Evolutionary conservation across 306 rosid species (phyloP), one percentile per base, ranked within the genome.

Genomic region (Bauhinia variegata): DNA sequence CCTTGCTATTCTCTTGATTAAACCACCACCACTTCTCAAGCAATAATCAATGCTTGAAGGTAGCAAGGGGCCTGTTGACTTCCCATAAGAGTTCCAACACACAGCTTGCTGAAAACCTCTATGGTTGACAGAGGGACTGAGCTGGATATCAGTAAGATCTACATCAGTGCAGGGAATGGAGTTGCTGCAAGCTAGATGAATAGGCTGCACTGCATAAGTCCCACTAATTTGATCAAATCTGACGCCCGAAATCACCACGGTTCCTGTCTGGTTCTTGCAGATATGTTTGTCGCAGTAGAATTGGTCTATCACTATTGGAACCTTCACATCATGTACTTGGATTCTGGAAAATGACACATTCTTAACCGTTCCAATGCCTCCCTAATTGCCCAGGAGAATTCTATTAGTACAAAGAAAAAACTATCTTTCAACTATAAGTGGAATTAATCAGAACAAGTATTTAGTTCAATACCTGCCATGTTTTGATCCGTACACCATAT

Each of bases 401-500:
- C 58, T 50, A 14, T 44, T 58, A 66, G 36, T 70, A 38, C 5
- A 23, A 17, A 52, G 14, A 65, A 67, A 18, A 32, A 32, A 1
- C 0, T 34, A 5, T 12, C 59, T 34, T n/a, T n/a, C n/a, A 14
- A 53, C 50, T 54, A 12, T 70, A 31, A 15, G 11, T 42, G 32
- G 15, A 19, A 8, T 59, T 38, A 60, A 16, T 53, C 44, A 36
- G 37, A 15, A 38, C 1, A 42, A 11, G 39, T 50, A 32, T 33
- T 66, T 31, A 7, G 57, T 41, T 23, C 14, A 4, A 54, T 85
- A 92, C 98, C 98, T 88, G 98, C 98, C 98, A 93, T 16, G 98
- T 93, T 72, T 93, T 93, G 76, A 93, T 89, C 80, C 98, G 81
- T 31, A 87, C 95, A 68, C 97, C 98, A 53, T 83, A 86, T 34